A percentile compares a stretch with the other conserved stretches of the same genome.
Conservation (phyloP, 1,139 yeast genomes). For the Scheffersomyces titani region DNA sequence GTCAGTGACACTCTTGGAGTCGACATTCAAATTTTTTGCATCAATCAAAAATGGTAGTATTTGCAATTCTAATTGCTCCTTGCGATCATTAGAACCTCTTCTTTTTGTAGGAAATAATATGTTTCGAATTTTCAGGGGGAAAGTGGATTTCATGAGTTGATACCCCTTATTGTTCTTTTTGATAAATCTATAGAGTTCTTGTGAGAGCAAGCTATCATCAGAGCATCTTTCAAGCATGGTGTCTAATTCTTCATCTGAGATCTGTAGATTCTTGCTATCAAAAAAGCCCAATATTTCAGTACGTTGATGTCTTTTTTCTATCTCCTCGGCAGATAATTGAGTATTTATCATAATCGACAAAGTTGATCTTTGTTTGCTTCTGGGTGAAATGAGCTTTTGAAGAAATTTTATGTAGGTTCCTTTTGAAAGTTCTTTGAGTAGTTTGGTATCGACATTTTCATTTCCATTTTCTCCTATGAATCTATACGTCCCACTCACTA, state of each 20-base stretch:
- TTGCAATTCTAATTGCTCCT: neutral
- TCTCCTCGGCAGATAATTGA: conserved; percentile 26
- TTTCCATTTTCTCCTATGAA: conserved; percentile 34
- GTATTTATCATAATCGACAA: conserved; percentile 35
- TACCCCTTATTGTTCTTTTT: conserved; percentile 7
- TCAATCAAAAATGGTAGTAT: neutral
- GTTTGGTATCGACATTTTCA: conserved; percentile 31
- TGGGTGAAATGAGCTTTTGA: conserved; percentile 32
- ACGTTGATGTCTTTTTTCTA: conserved; percentile 27
- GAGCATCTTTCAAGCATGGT: conserved; percentile 34
- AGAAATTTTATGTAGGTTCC: conserved; percentile 34
- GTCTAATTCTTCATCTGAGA: conserved; percentile 34
- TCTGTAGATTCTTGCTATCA: conserved; percentile 42
- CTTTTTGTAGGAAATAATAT: neutral
- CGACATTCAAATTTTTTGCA: neutral
- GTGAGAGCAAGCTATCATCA: conserved; percentile 31
- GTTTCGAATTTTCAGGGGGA: neutral
- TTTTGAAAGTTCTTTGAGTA: conserved; percentile 25
- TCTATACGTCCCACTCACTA: conserved; percentile 40
- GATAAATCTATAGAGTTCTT: conserved; percentile 38
- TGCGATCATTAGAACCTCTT: neutral
- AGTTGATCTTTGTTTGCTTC: conserved; percentile 32
- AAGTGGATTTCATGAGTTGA: neutral
- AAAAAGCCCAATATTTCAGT: conserved; percentile 43
- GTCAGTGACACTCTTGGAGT: neutral